Evolutionary conservation across 1,284 basidiomycete genomes (phyloP).

Genomic region (Mycocalia duriaeana): DNA sequence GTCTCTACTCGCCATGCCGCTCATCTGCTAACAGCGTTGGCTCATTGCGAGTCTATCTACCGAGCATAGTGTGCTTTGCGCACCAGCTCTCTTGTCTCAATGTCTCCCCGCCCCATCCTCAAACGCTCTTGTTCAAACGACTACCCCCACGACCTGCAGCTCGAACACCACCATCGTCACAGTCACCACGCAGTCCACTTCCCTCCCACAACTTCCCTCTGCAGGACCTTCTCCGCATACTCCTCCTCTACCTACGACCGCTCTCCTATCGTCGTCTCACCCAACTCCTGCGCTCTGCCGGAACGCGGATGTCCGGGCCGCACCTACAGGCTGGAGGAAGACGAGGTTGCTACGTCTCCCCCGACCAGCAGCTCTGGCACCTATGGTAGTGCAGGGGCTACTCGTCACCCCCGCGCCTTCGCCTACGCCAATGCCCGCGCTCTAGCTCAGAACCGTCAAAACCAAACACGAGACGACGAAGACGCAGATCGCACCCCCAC

Average conservation of each 20-base stretch:
- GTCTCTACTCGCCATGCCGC: not conserved
- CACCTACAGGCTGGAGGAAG: slow-evolving; percentile 48
- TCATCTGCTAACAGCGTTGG: slow-evolving; percentile 1
- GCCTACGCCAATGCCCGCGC: slow-evolving; percentile 16
- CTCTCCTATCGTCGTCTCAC: slow-evolving; percentile 63
- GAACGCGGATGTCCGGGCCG: slow-evolving; percentile 67
- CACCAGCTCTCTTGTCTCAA: slow-evolving; percentile 6
- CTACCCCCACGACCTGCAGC: slow-evolving; percentile 9
- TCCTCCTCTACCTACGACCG: slow-evolving; percentile 60
- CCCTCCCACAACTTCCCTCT: slow-evolving; percentile 51
- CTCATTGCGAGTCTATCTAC: not conserved
- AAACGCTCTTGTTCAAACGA: slow-evolving; percentile 26
- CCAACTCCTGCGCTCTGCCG: slow-evolving; percentile 63
- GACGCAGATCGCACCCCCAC: slow-evolving; percentile 5
- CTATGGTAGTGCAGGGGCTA: slow-evolving; percentile 30
- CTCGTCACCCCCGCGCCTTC: slow-evolving; percentile 44
- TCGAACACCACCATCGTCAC: slow-evolving; percentile 14
- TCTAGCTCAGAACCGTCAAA: too few species aligned
- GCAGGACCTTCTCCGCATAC: slow-evolving; percentile 51
- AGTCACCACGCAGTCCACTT: slow-evolving; percentile 34
- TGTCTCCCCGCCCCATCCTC: slow-evolving; percentile 38
- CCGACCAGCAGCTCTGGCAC: slow-evolving; percentile 7
- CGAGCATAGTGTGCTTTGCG: not conserved
- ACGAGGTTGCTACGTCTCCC: slow-evolving; percentile 10
- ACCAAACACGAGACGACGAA: too few species aligned